Evolutionary conservation across 306 rosid species (phyloP).

Genomic region (Cucurbita moschata): DNA sequence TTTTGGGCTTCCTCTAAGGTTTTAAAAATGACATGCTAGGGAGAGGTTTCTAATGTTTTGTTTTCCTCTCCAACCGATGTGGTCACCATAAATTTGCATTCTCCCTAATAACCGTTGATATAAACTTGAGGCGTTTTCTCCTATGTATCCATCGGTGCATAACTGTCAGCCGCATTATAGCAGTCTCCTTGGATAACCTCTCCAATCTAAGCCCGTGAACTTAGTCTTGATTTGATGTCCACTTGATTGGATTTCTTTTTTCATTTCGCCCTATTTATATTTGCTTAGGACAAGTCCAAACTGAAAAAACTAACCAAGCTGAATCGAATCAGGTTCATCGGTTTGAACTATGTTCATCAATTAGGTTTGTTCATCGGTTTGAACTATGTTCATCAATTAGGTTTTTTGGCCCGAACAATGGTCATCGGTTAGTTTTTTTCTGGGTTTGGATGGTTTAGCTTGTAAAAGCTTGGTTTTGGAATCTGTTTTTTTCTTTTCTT

Average conservation of each 20-base stretch:
- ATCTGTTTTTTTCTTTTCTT: background rate
- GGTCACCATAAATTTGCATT: background rate
- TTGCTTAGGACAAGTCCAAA: too few relatives aligned
- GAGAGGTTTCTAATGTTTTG: too few relatives aligned
- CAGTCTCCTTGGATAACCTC: too few relatives aligned
- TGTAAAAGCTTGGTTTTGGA: background rate
- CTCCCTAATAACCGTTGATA: background rate
- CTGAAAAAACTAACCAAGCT: background rate
- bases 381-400: background rate
- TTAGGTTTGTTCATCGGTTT: background rate
- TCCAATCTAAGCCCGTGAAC: background rate
- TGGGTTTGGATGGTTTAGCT: background rate
- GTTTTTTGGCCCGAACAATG: background rate
- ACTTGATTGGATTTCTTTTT: background rate
- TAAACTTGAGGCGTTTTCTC: background rate
- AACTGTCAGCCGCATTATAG: background rate
- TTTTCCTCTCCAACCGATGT: too few relatives aligned
- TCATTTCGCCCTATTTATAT: background rate
- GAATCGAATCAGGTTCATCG: background rate
- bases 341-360: background rate
- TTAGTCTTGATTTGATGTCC: background rate
- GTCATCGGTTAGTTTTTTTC: background rate
- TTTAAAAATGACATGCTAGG: too few relatives aligned
- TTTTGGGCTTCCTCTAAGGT: too few relatives aligned
- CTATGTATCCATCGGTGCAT: background rate